Base-by-base conservation (phyloP, 257 asterid genomes). In the Fraxinus pennsylvanica region DNA sequence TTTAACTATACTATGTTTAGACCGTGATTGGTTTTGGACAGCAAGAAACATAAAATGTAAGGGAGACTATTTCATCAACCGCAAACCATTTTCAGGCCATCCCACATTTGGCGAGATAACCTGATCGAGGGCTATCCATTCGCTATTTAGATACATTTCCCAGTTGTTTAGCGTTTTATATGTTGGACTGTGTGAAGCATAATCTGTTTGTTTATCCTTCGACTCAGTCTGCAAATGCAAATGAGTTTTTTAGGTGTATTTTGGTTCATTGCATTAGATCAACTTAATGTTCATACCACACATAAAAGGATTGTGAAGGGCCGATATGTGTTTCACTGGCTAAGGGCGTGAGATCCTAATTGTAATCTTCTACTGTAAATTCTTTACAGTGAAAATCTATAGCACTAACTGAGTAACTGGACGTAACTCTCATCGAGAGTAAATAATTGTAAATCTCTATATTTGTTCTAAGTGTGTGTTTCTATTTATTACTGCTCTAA, bases 51-150 rank as follows among this genome's bases (percentile, higher is more conserved):
- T 65, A 54, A 74, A 68, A 54, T 78, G 70, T 14, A 81, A 74
- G 79, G 69, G 73, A 63, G 88, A 87, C 85, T 43, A 67, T 77
- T 85, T 83, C 87, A 71, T 76, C 82, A 77, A 50, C 79, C 82
- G 79, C 63, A 22, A 77, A 68, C 33, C 75, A 82, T 66, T 80
- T 54, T 54, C 83, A 75, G 79, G 21, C 63, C 70, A 36, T 80
- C 33, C 69, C 66, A 81, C 86, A 87, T 77, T 85, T 83, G 84
- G 82, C 85, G 78, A 81, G 7, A 35, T 72, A 72, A 61, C 69
- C 74, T 81, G 82, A 75, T 76, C 78, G 21, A 54, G 36, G 9
- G 74, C 86, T 81, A 78, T 78, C 76, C 67, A 78, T 33, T 33
- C 2, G 35, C 35, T 1, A 33, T 33, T 33, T 33, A 33, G 13